Percentiles rank a stretch among this genome's conserved stretches.
phyloP scores from a whole-genome alignment of 345 rosid species.

The Syzygium jambos region DNA sequence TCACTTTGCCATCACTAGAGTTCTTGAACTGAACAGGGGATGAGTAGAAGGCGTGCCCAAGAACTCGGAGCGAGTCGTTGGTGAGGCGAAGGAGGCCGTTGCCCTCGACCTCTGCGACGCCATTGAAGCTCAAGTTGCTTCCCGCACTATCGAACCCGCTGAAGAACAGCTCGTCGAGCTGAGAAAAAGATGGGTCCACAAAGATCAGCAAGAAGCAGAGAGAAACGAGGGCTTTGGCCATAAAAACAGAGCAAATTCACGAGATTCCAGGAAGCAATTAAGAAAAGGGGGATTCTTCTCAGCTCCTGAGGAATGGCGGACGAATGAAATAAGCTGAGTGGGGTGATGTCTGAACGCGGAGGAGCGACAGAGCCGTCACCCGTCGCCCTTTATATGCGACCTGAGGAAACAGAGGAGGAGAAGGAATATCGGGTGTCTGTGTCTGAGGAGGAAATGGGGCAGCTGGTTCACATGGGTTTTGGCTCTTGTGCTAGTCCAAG shows the following conservation, averaged over 20 bases:
- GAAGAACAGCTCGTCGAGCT: conserved; percentile 26
- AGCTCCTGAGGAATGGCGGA: not conserved
- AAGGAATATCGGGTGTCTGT: not conserved
- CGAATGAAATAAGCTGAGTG: not conserved
- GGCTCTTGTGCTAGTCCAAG: not conserved
- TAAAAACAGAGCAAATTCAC: conserved; percentile 13
- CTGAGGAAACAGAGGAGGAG: not conserved
- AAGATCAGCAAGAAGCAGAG: conserved; percentile 11
- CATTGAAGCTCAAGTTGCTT: conserved; percentile 32
- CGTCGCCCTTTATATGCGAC: not conserved
- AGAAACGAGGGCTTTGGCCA: conserved; percentile 7
- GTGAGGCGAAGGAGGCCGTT: conserved; percentile 62
- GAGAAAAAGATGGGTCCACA: conserved; percentile 22
- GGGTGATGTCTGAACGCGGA: not conserved
- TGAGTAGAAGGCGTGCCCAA: conserved; percentile 84
- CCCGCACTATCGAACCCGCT: conserved; percentile 29
- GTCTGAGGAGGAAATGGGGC: not conserved
- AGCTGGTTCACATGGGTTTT: not conserved
- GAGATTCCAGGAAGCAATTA: not conserved
- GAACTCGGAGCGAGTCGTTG: conserved; percentile 27
- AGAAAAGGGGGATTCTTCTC: not conserved
- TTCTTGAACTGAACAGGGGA: conserved; percentile 49
- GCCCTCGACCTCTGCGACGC: conserved; percentile 36
- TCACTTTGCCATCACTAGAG: conserved; percentile 17
- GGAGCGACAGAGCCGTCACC: not conserved